Conservation (phyloP, 345 rosid species). For the Melaleuca quinquenervia region DNA sequence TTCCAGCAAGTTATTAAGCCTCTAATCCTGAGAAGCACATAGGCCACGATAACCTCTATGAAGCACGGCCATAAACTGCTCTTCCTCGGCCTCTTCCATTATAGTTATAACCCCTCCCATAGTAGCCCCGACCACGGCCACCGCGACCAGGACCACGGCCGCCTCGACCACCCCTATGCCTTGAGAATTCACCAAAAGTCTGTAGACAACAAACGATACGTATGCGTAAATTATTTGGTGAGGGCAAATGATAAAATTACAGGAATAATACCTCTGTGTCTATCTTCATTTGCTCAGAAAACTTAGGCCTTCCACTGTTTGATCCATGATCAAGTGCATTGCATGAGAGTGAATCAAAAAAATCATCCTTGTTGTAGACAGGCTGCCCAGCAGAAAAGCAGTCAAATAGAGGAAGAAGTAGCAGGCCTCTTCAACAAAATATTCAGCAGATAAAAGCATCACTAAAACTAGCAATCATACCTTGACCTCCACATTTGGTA, state of each 20-base stretch:
- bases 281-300: slow-evolving; percentile 75
- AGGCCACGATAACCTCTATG: slow-evolving; percentile 1
- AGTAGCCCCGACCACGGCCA: slow-evolving; percentile 32
- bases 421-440: background rate
- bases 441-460: background rate
- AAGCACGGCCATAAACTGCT: slow-evolving; percentile 6
- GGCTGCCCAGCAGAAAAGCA: slow-evolving; percentile 29
- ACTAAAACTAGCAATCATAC: slow-evolving; percentile 10
- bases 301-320: slow-evolving; percentile 59
- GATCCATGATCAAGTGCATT: slow-evolving; percentile 34
- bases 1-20: background rate
- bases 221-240: background rate
- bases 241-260: background rate
- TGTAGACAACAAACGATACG: slow-evolving; percentile 2
- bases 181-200: slow-evolving; percentile 69
- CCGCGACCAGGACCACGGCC: slow-evolving; percentile 28
- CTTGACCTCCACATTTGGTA: slow-evolving; percentile 36
- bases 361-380: slow-evolving; percentile 87
- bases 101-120: slow-evolving; percentile 32
- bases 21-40: background rate
- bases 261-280: slow-evolving; percentile 64
- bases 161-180: slow-evolving; percentile 40
- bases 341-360: slow-evolving; percentile 75
- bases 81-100: slow-evolving; percentile 28
- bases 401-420: background rate